phyloP scores from a whole-genome alignment of 2,329 filamentous ascomycete species.

The Trichoderma sp. region DNA sequence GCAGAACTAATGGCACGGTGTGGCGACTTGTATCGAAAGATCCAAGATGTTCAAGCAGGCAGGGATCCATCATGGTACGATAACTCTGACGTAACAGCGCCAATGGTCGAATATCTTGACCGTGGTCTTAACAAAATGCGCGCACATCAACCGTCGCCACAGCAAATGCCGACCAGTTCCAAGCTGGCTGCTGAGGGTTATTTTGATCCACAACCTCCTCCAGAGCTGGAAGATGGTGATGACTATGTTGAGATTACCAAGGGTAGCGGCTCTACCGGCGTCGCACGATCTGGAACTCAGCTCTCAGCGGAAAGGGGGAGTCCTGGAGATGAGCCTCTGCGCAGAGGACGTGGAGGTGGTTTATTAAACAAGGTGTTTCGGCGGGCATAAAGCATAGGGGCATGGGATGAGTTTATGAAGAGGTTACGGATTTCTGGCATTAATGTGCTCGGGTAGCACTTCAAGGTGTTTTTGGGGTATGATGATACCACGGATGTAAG shows the following conservation, averaged over 20 bases:
- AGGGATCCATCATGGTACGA: conserved; percentile 30
- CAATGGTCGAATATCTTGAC: conserved; percentile 50
- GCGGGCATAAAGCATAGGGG: conserved; percentile 24
- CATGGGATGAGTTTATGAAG: neutral
- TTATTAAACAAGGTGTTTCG: conserved; percentile 40
- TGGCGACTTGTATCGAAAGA: conserved; percentile 47
- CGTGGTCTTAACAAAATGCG: conserved; percentile 47
- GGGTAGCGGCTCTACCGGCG: conserved; percentile 24
- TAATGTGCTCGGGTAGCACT: neutral
- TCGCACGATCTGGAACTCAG: neutral
- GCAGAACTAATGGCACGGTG: conserved; percentile 47
- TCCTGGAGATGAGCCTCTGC: conserved; percentile 20
- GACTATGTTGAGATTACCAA: conserved; percentile 38
- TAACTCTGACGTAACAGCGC: conserved; percentile 45
- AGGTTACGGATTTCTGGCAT: neutral
- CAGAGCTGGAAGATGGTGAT: conserved; percentile 31
- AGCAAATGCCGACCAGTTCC: conserved; percentile 27
- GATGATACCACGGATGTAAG: conserved; percentile 3
- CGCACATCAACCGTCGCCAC: conserved; percentile 25
- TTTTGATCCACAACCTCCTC: conserved; percentile 28
- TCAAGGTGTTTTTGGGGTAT: conserved; percentile 4
- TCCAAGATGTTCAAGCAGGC: conserved; percentile 34
- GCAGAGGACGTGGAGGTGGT: conserved; percentile 32
- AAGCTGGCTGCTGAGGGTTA: conserved; percentile 34
- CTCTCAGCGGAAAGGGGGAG: neutral